Evolutionary conservation across 768 basidiomycete species (phyloP).

Genomic region (Paxillus involutus): DNA sequence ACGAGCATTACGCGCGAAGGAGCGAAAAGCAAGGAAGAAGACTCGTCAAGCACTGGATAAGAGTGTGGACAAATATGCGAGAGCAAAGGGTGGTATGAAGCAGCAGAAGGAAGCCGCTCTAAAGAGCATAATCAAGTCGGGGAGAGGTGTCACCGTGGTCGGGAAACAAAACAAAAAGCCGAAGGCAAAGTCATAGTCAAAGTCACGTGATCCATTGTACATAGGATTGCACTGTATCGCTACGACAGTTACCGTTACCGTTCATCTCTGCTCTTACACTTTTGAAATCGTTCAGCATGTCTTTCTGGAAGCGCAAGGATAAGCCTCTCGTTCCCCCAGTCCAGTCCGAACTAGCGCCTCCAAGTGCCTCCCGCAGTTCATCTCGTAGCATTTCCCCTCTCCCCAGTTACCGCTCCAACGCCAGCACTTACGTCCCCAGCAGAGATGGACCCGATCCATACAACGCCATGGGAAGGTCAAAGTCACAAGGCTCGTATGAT

Average conservation of each 20-base stretch:
- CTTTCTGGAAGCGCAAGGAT: slow-evolving; percentile 63
- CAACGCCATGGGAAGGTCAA: slow-evolving; percentile 29
- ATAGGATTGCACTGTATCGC: background rate
- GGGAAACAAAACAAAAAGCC: slow-evolving; percentile 59
- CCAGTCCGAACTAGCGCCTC: slow-evolving; percentile 31
- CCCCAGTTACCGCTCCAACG: slow-evolving; percentile 48
- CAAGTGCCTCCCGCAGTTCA: slow-evolving; percentile 26
- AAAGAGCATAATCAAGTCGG: slow-evolving; percentile 78
- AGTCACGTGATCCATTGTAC: background rate
- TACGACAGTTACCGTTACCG: background rate
- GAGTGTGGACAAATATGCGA: slow-evolving; percentile 63
- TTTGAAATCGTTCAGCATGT: slow-evolving; percentile 13
- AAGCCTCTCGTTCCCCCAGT: slow-evolving; percentile 70
- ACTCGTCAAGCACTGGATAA: slow-evolving; percentile 65
- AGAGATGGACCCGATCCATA: slow-evolving; percentile 62
- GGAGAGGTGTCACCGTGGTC: slow-evolving; percentile 84
- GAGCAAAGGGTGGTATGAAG: slow-evolving; percentile 51
- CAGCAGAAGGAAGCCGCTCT: slow-evolving; percentile 85
- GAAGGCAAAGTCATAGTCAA: slow-evolving; percentile 28
- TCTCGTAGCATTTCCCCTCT: slow-evolving; percentile 37
- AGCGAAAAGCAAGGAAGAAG: slow-evolving; percentile 70
- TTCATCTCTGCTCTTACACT: background rate
- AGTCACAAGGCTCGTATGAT: slow-evolving; percentile 25
- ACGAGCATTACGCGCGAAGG: slow-evolving; percentile 62
- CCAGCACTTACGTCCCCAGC: slow-evolving; percentile 67